phyloP scores from a whole-genome alignment of 2,329 filamentous ascomycete genomes.

The Coniochaeta hoffmannii region DNA sequence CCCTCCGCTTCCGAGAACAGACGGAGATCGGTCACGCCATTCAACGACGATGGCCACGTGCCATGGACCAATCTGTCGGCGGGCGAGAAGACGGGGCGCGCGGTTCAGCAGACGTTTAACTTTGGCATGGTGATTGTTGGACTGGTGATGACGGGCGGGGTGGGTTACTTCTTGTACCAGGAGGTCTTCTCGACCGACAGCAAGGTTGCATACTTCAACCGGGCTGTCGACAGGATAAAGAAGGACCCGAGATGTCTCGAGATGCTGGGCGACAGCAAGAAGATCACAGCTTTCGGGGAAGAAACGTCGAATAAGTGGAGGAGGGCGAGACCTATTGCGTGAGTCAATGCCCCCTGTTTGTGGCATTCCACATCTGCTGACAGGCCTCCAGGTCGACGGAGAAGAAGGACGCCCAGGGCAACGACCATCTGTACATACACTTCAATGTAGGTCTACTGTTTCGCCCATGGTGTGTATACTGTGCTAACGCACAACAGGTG shows the following conservation, averaged over 20 bases:
- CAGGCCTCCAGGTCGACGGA: background rate
- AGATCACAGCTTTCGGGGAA: constrained; percentile 78
- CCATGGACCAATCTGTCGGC: constrained; percentile 71
- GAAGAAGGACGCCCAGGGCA: constrained; percentile 39
- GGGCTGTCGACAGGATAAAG: constrained; percentile 72
- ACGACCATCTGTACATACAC: constrained; percentile 75
- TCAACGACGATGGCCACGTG: constrained; percentile 78
- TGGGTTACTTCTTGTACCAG: constrained; percentile 69
- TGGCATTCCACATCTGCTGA: background rate
- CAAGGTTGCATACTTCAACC: constrained; percentile 83
- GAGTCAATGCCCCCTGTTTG: constrained; percentile 16
- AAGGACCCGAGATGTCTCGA: constrained; percentile 62
- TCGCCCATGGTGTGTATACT: background rate
- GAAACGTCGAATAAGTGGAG: constrained; percentile 78
- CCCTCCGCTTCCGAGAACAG: constrained; percentile 33
- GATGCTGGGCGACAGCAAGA: constrained; percentile 64
- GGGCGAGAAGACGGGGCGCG: constrained; percentile 72
- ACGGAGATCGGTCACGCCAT: constrained; percentile 68
- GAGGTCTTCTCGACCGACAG: constrained; percentile 82
- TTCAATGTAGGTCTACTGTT: constrained; percentile 57
- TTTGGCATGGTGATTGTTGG: constrained; percentile 71
- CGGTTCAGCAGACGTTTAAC: constrained; percentile 88
- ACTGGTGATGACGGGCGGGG: constrained; percentile 67
- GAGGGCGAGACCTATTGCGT: constrained; percentile 54
- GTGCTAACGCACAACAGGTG: constrained; percentile 42